These are phyloP conservation scores for Chlorella variabilis DNA, from an alignment of 163 green algal genomes.

Conservation along the genomic window DNA sequence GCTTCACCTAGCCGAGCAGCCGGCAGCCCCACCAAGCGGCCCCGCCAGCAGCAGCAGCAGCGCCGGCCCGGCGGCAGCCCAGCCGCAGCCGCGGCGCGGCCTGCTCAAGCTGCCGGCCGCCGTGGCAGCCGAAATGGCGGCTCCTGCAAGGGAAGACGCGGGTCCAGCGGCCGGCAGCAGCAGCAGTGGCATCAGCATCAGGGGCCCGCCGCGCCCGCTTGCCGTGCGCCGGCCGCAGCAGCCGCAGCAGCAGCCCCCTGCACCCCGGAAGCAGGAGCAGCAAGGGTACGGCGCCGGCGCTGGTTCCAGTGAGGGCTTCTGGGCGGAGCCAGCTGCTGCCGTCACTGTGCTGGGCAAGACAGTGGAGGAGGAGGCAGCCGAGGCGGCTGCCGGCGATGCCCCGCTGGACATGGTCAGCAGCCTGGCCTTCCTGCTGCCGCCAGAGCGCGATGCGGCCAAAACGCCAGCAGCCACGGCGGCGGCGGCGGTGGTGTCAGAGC, in stretches of 20 bases:
- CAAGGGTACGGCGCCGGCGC: neutral
- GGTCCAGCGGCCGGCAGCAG: neutral
- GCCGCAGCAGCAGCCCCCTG: neutral
- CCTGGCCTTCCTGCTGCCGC: conserved; percentile 7
- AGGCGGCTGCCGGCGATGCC: neutral
- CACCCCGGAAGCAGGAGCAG: neutral
- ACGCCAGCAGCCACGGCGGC: neutral
- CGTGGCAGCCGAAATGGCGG: neutral
- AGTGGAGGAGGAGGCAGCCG: conserved; percentile 18
- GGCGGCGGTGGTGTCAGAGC: neutral
- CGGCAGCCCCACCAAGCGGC: neutral
- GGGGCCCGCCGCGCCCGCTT: neutral
- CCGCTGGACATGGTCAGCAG: conserved; percentile 20
- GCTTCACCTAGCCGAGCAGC: conserved; percentile 28
- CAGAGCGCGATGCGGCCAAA: neutral
- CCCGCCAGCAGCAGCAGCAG: neutral
- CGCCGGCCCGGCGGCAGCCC: neutral
- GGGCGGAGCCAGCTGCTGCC: neutral
- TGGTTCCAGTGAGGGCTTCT: neutral
- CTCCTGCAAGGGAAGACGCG: neutral
- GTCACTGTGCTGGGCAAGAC: neutral
- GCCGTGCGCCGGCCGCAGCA: neutral
- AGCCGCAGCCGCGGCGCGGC: neutral
- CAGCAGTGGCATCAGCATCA: neutral
- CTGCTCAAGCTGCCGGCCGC: conserved; percentile 20